Percentiles rank a stretch among this genome's conserved stretches.
phyloP scores from a whole-genome alignment of 371 early-diverging fungal species.

The Mortierella sp. region DNA sequence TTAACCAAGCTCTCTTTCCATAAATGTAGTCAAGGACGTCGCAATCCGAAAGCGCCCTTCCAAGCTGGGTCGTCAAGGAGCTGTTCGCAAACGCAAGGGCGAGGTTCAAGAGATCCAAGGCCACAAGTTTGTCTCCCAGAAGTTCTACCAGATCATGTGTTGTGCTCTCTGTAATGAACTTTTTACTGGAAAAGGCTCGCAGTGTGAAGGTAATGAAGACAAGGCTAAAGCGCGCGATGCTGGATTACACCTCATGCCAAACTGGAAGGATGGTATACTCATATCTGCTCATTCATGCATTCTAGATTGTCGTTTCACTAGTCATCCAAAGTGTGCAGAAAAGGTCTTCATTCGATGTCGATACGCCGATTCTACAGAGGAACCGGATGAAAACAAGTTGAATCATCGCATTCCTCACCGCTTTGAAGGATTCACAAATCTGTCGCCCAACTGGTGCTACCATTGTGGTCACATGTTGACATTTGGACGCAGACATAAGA shows the following conservation, averaged over 20 bases:
- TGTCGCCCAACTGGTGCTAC: conserved; percentile 90
- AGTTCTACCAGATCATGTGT: conserved; percentile 90
- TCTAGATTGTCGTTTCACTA: conserved; percentile 84
- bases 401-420: conserved; percentile 93
- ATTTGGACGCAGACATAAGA: conserved; percentile 74
- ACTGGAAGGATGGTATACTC: background rate
- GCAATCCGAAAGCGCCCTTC: conserved; percentile 61
- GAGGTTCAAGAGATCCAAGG: conserved; percentile 79
- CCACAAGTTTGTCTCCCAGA: conserved; percentile 85
- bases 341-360: conserved; percentile 77
- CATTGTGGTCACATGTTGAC: conserved; percentile 94
- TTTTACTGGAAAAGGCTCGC: conserved; percentile 82
- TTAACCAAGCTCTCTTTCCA: no score
- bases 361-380: conserved; percentile 54
- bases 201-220: conserved; percentile 71
- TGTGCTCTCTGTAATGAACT: conserved; percentile 93
- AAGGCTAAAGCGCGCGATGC: background rate
- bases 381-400: conserved; percentile 67
- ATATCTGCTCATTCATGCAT: background rate
- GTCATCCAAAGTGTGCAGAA: conserved; percentile 81
- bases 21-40: conserved; percentile 47
- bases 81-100: conserved; percentile 84
- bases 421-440: conserved; percentile 77
- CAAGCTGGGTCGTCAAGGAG: conserved; percentile 82
- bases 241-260: no score